Evolutionary conservation across 345 rosid genomes (phyloP).

Genomic region (Brassica nigra): DNA sequence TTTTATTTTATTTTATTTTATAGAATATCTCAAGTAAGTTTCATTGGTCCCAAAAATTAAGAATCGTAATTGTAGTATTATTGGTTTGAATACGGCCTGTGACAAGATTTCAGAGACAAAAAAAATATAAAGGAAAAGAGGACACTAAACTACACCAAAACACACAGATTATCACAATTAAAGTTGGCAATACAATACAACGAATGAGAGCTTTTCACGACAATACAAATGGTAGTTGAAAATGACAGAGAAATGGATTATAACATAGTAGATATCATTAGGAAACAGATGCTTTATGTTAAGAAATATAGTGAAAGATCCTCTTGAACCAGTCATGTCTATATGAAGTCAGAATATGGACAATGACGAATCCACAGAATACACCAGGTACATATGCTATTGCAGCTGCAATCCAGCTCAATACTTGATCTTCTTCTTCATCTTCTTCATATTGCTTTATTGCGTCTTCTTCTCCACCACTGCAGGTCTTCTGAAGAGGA

Average conservation of each 20-base stretch:
- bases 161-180: no score
- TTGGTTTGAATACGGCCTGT: background rate
- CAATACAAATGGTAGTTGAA: no score
- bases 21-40: background rate
- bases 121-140: no score
- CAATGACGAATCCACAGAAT: background rate
- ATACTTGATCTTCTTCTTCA: background rate
- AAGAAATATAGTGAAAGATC: background rate
- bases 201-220: no score
- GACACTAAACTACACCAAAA: no score
- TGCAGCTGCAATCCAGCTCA: background rate
- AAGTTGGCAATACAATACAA: no score
- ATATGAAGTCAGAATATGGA: background rate
- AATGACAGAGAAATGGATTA: no score
- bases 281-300: background rate
- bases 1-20: background rate
- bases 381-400: background rate
- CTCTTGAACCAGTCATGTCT: background rate
- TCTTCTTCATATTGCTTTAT: no score
- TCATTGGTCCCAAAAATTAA: background rate
- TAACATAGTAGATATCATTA: no score
- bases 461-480: background rate
- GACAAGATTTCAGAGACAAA: no score
- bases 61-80: background rate
- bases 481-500: background rate